These are phyloP conservation scores for Pseudogymnoascus sp. DNA, from an alignment of 2,329 filamentous ascomycete genomes.

Conservation along the genomic window DNA sequence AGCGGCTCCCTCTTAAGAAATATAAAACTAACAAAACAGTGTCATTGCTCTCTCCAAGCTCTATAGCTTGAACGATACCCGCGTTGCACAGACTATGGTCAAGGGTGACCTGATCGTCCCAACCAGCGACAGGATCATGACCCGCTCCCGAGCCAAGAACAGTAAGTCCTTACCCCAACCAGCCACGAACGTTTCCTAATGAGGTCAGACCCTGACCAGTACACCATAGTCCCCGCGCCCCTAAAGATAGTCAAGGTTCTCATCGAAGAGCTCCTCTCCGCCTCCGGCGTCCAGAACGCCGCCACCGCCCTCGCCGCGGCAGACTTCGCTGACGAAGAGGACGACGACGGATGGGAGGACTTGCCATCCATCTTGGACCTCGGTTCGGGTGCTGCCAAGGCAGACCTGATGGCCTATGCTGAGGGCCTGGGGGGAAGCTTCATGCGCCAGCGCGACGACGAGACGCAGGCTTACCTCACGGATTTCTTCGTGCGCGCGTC, in stretches of 20 bases:
- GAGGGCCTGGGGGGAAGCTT: slow-evolving; percentile 45
- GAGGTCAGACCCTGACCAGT: slow-evolving; percentile 69
- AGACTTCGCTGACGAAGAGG: slow-evolving; percentile 51
- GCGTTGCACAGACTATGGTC: slow-evolving; percentile 70
- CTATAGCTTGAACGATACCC: slow-evolving; percentile 75
- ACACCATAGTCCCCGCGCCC: slow-evolving; percentile 75
- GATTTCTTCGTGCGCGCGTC: slow-evolving; percentile 61
- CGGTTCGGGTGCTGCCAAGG: slow-evolving; percentile 56
- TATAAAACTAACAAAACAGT: slow-evolving; percentile 38
- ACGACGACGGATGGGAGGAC: slow-evolving; percentile 85
- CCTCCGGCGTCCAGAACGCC: slow-evolving; percentile 56
- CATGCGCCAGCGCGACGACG: slow-evolving; percentile 69
- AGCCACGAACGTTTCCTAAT: slow-evolving; percentile 17
- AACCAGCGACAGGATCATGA: slow-evolving; percentile 79
- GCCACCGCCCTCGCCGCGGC: slow-evolving; percentile 51
- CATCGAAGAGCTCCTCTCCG: slow-evolving; percentile 80
- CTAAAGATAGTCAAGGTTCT: slow-evolving; percentile 96
- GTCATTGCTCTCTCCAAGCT: slow-evolving; percentile 89
- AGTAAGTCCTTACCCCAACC: slow-evolving; percentile 42
- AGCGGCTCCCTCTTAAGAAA: neutral
- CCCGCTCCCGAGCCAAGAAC: slow-evolving; percentile 77
- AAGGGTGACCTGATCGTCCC: slow-evolving; percentile 86
- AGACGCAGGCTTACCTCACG: slow-evolving; percentile 76
- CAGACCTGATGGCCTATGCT: slow-evolving; percentile 72
- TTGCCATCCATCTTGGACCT: slow-evolving; percentile 64